Base-by-base conservation (phyloP, 2,329 filamentous ascomycete genomes). In the Diaporthe sp. region DNA sequence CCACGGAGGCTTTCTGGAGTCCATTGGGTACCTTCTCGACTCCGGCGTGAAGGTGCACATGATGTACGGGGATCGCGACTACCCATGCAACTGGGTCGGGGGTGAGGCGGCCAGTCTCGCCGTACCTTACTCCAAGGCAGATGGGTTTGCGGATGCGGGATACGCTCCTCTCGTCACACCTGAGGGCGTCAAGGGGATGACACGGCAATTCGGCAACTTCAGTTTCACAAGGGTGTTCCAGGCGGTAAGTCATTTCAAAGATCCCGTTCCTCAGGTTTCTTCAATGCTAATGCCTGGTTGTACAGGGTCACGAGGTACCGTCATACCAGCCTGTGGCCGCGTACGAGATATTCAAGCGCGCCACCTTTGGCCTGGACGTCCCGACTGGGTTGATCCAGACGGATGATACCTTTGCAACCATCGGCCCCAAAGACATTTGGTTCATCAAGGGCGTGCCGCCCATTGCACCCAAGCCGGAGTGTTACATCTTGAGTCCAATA, bases 121-220 rank as follows among this genome's bases (percentile, higher is more conserved):
- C 1, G 84, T 91, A 51, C 83, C 87, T 12, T 88, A 89, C 80
- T 81, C 83, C 8, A 80, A 83, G 37, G 82, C 85, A 7, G 80
- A 83, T 8, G 79, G 82, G 3, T 92, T 92, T 82, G 82, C 75
- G 12, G 80, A 83, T 0, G 90, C 93, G 0, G 92, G 92, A 0
- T 94, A 94, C 80, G 87, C 89, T 0, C 89, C 91, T 2, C 88
- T 94, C 57, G 83, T 88, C 20, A 89, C 92, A 9, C 91, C 92
- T 78, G 86, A 85, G 13, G 85, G 87, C 3, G 88, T 89, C 81
- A 91, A 87, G 31, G 93, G 93, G 9, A 88, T 90, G 76, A 92
- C 93, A 0, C 87, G 92, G 3, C 92, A 94, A 80, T 92, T 89
- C 77, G 92, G 92, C 1, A 94, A 94, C 78, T 86, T 92, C 75